Conservation (phyloP, 768 basidiomycete species). For the Lactifluus piperatus region DNA sequence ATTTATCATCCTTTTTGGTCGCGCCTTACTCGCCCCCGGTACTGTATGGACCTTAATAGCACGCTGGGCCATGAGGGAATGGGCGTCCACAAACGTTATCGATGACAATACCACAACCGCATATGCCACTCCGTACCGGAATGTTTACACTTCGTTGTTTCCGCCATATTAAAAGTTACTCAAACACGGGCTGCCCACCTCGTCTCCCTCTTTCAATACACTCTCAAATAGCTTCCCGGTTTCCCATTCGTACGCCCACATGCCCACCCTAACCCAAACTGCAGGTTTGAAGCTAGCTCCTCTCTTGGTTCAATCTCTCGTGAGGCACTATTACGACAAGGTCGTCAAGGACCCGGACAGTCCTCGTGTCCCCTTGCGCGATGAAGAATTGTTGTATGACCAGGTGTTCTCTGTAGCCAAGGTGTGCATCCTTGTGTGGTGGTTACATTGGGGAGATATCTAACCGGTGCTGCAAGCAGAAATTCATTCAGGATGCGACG, state of each 20-base stretch:
- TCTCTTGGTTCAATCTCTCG: slow-evolving; percentile 47
- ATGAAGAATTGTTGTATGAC: slow-evolving; percentile 76
- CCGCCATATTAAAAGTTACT: no score
- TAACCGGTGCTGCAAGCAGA: slow-evolving; percentile 28
- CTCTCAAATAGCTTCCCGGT: neutral
- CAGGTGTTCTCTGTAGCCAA: slow-evolving; percentile 70
- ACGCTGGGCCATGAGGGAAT: no score
- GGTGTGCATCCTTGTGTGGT: slow-evolving; percentile 69
- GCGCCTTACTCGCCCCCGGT: no score
- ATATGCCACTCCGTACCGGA: no score
- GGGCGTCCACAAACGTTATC: no score
- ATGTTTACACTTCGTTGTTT: no score
- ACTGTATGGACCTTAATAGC: no score
- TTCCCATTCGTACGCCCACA: neutral
- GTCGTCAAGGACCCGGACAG: slow-evolving; percentile 29
- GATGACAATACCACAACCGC: no score
- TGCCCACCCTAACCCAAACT: slow-evolving; percentile 42
- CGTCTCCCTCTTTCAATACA: neutral
- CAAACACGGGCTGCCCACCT: no score
- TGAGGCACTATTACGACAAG: slow-evolving; percentile 76
- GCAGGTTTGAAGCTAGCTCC: slow-evolving; percentile 50
- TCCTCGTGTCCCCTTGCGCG: slow-evolving; percentile 31
- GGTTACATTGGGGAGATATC: slow-evolving; percentile 64
- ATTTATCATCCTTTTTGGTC: no score
- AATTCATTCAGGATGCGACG: slow-evolving; percentile 54